Evolutionary conservation across 805 yeast genomes (phyloP), one percentile per base, ranked within the genome.

Genomic region (Yamadazyma nakazawae): DNA sequence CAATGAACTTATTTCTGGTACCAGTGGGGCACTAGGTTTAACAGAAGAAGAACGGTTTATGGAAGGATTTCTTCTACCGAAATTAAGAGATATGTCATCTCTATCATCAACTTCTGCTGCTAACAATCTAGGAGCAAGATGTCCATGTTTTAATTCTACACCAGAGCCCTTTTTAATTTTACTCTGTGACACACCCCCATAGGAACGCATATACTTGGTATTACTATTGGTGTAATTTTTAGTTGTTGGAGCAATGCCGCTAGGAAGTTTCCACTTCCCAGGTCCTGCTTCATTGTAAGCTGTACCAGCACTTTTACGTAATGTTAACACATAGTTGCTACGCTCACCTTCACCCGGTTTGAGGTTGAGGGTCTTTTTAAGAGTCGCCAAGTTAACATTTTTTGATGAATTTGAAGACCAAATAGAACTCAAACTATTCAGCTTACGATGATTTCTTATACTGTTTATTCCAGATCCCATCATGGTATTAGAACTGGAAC

Each of bases 41-140:
- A 49, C 50, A 18, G 49, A 34, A 12, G 21, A n/a, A 9, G 21
- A 13, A 9, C 38, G 17, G 7, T 30, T 37, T 14, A 30, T 30
- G 7, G 40, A 36, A 14, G 34, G 13, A 30, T 26, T 35, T 39
- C 25, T 32, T 21, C 45, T 28, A n/a, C 48, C 45, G 39, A 49
- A 37, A 21, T 34, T 47, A 14, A 48, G 7, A 2, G 48, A 40
- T 16, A 38, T 37, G 40, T 57, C 60, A 43, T 81, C 88, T 30
- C 72, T 79, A 45, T 84, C 88, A 51, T 84, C 91, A 32, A 85
- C 82, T 60, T 85, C 94, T 19, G 85, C 78, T 2, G 91, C 92
- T 49, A 86, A 68, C 64, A 85, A 71, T 39, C 88, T 74, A 21
- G 85, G 86, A 45, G 80, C 75, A 48, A 79, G 68, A 57, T 72